Conservation (phyloP, 139 green algal species). For the Picochlorum sp. region DNA sequence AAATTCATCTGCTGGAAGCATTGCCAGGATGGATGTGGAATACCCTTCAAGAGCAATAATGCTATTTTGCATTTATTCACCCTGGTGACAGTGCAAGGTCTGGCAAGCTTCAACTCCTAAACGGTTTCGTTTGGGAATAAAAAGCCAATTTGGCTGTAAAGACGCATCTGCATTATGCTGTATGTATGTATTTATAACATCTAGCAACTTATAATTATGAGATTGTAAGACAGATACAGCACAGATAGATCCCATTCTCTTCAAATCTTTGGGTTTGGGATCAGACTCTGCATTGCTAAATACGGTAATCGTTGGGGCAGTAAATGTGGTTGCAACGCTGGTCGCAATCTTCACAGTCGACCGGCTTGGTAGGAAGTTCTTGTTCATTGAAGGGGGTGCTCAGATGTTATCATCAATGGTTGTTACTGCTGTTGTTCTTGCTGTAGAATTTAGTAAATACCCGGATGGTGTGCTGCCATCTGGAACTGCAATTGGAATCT, state of each 20-base stretch:
- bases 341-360: constrained; percentile 49
- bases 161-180: too few relatives aligned
- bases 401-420: constrained; percentile 31
- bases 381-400: constrained; percentile 49
- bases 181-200: too few relatives aligned
- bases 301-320: constrained; percentile 39
- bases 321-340: constrained; percentile 42
- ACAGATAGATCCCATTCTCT: constrained; percentile 35
- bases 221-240: too few relatives aligned
- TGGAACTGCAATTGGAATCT: constrained; percentile 16
- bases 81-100: too few relatives aligned
- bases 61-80: too few relatives aligned
- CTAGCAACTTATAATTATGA: too few relatives aligned
- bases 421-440: constrained; percentile 25
- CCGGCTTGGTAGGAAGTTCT: constrained; percentile 19
- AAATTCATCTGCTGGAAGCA: too few relatives aligned
- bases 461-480: constrained; percentile 10
- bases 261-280: constrained; percentile 30
- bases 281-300: constrained; percentile 28
- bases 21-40: too few relatives aligned
- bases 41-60: too few relatives aligned
- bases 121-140: too few relatives aligned
- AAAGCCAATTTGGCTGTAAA: too few relatives aligned
- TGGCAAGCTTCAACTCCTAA: too few relatives aligned
- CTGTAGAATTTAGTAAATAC: constrained; percentile 20